Base-by-base conservation (phyloP, 2,329 filamentous ascomycete genomes). In the Monosporascus ibericus region DNA sequence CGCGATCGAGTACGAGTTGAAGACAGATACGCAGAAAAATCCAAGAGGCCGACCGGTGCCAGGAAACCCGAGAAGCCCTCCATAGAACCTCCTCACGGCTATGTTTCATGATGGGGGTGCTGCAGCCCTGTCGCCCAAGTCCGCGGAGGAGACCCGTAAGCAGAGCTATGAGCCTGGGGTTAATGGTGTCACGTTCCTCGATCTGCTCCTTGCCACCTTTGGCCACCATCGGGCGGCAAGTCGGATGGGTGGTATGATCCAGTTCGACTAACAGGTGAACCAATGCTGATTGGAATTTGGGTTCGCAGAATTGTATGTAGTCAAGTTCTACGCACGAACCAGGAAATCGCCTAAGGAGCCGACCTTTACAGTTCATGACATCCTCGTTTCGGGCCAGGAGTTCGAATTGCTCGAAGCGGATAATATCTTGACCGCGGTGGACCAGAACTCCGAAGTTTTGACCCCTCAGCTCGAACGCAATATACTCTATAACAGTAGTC, bases 371-470 rank as follows among this genome's bases (percentile, higher is more conserved):
- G 3, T 11, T 6, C 24, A 52, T 44, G 8, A 52, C 50, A 17
- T 8, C 36, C 7, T 22, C n/a, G 14, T 52, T 52, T 36, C 6
- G 22, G 14, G 50, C 50, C 11, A 52, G 24, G 2, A 52, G 22
- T 34, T 52, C 50, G 14, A 52, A 52, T 34, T 34, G 44, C 14
- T 52, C 50, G 24, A 52, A 52, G 38, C 14, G 27, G 5, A 52
- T 15, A 3, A 47, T 36, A 9, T 52, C 24, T 7, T 24, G 34
- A 20, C 27, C 18, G 5, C 50, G 37, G 14, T 34, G 42, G 6
- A 52, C n/a, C 25, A 52, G 18, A 15, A 52, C 4, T 4, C 47
- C 51, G 30, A 52, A 52, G 27, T 52, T 49, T n/a, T 52, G 51
- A 8, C 15, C 18, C 18, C 25, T 27, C 14, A 52, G 17, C 27